These are phyloP conservation scores for Tephrocybe sp. DNA, from an alignment of 768 basidiomycete genomes.

Conservation along the genomic window DNA sequence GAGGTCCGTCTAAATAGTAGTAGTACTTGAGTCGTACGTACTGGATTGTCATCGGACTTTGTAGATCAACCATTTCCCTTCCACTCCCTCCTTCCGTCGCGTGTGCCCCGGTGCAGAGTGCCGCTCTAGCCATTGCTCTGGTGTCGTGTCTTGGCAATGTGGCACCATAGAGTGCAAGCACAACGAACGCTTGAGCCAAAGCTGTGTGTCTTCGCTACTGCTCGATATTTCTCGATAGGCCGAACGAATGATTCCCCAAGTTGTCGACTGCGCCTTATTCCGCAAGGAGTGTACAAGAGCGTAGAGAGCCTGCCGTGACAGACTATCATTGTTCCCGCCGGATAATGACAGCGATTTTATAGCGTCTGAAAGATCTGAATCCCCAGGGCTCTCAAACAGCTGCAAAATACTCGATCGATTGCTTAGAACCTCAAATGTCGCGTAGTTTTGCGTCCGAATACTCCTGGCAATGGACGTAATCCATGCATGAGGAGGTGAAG, in stretches of 20 bases:
- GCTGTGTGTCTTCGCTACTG: constrained; percentile 36
- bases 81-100: constrained; percentile 53
- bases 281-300: constrained; percentile 48
- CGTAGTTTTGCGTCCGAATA: constrained; percentile 56
- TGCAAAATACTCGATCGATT: constrained; percentile 20
- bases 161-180: constrained; percentile 38
- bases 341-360: constrained; percentile 17
- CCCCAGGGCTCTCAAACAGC: constrained; percentile 18
- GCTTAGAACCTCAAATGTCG: constrained; percentile 48
- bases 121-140: constrained; percentile 56
- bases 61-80: constrained; percentile 62
- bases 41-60: constrained; percentile 37
- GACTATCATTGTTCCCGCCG: constrained; percentile 2
- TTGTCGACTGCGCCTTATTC: constrained; percentile 46
- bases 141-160: constrained; percentile 23
- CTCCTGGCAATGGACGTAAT: constrained; percentile 48
- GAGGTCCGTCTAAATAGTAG: not conserved
- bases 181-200: constrained; percentile 52
- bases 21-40: constrained; percentile 1
- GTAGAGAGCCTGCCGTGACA: constrained; percentile 41
- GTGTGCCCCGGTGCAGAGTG: constrained; percentile 45
- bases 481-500: constrained; percentile 46
- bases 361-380: constrained; percentile 1
- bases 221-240: constrained; percentile 64
- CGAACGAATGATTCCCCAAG: constrained; percentile 60